A percentile compares a stretch with the other conserved stretches of the same genome.
These are phyloP conservation scores for Ceratobasidium sp. DNA, from an alignment of 1,284 basidiomycete genomes.

Conservation along the genomic window DNA sequence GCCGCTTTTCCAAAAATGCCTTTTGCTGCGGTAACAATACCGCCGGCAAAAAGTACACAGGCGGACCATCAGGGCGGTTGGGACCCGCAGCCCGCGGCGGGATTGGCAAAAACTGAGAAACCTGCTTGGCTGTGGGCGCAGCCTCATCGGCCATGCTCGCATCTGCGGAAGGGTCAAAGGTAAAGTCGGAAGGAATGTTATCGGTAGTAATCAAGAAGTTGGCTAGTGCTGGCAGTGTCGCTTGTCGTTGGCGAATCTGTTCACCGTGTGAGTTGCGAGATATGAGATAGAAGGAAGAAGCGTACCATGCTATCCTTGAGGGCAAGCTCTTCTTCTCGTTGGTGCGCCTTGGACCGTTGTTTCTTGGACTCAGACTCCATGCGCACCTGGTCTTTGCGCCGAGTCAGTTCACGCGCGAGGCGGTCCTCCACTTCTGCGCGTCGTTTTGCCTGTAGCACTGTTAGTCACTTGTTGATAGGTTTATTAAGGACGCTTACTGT, in stretches of 20 bases:
- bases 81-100: constrained; percentile 55
- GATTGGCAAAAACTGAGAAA: constrained; percentile 39
- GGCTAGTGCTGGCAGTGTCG: constrained; percentile 52
- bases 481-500: constrained; percentile 27
- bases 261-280: not conserved
- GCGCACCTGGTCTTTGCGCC: constrained; percentile 38
- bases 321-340: constrained; percentile 41
- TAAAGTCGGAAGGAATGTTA: constrained; percentile 54
- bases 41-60: constrained; percentile 75
- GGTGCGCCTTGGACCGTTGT: constrained; percentile 37
- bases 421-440: constrained; percentile 40
- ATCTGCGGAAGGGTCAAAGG: constrained; percentile 40
- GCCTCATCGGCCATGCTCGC: constrained; percentile 39
- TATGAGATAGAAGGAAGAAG: not conserved
- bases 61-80: constrained; percentile 63
- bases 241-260: constrained; percentile 39
- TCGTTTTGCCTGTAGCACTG: constrained; percentile 37
- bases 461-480: not conserved
- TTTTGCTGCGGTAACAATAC: constrained; percentile 72
- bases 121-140: not conserved
- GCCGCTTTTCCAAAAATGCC: constrained; percentile 63
- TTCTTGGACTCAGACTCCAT: constrained; percentile 41
- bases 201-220: constrained; percentile 80
- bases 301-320: constrained; percentile 41
- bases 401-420: constrained; percentile 39